These are phyloP conservation scores for Emmonsiellopsis sp. DNA, from an alignment of 2,329 filamentous ascomycete species.

Conservation along the genomic window DNA sequence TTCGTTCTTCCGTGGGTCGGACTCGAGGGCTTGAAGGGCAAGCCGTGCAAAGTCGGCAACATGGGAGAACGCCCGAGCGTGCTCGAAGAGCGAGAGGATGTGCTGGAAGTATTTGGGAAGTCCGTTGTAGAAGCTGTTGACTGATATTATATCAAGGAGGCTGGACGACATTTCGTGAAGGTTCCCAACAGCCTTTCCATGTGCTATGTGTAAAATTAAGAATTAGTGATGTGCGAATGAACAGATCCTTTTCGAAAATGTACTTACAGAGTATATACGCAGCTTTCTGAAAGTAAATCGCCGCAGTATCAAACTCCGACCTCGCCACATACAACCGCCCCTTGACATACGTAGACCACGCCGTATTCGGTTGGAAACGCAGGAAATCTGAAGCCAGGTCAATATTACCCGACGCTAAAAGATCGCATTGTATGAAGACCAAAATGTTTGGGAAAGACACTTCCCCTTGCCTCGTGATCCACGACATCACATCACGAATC, in stretches of 20 bases:
- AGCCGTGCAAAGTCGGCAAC: constrained; percentile 76
- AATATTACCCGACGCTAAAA: constrained; percentile 59
- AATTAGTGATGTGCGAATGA: constrained; percentile 5
- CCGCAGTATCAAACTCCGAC: constrained; percentile 64
- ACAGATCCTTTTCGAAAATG: not conserved
- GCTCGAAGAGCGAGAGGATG: constrained; percentile 72
- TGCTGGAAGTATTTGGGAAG: constrained; percentile 80
- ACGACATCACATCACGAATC: constrained; percentile 36
- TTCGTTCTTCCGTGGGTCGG: constrained; percentile 22
- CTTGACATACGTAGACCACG: constrained; percentile 68
- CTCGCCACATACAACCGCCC: constrained; percentile 68
- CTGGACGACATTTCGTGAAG: constrained; percentile 43
- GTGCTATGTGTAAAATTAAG: constrained; percentile 20
- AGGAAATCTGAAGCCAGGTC: constrained; percentile 58
- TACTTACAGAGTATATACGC: constrained; percentile 71
- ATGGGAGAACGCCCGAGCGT: constrained; percentile 64
- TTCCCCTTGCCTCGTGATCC: constrained; percentile 45
- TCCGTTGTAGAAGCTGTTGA: constrained; percentile 59
- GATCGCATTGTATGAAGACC: constrained; percentile 59
- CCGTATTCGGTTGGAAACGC: constrained; percentile 50
- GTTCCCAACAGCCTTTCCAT: constrained; percentile 36
- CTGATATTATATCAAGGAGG: constrained; percentile 68
- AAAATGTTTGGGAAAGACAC: constrained; percentile 50
- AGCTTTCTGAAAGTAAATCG: constrained; percentile 70
- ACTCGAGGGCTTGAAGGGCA: constrained; percentile 55